Conservation (phyloP, 495 filamentous ascomycete species). For the Daldinia grandis region DNA sequence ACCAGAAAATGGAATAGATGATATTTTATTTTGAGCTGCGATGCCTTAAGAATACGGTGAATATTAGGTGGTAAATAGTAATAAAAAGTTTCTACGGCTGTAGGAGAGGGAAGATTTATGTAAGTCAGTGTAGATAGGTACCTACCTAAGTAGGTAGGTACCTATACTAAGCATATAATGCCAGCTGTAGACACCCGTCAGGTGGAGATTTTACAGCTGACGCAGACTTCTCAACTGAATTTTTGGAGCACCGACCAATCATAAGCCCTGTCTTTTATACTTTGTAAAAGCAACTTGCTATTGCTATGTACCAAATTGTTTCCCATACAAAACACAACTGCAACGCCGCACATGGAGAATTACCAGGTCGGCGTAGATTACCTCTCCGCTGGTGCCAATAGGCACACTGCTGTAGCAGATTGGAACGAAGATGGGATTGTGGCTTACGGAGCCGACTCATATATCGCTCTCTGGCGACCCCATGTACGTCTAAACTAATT, state of each 20-base stretch:
- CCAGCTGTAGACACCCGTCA: conserved; percentile 3
- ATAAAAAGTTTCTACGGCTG: not conserved
- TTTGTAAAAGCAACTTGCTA: conserved; percentile 13
- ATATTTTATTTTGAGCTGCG: not conserved
- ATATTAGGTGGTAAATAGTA: not conserved
- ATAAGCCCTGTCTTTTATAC: conserved; percentile 22
- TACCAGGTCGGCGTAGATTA: conserved; percentile 57
- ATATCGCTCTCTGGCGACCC: conserved; percentile 89
- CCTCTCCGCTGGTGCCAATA: conserved; percentile 86
- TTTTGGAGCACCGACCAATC: conserved; percentile 27
- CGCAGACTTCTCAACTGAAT: conserved; percentile 30
- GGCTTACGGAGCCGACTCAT: conserved; percentile 88
- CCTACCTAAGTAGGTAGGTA: conserved; percentile 4
- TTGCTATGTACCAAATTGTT: conserved; percentile 1
- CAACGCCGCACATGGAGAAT: conserved; percentile 26
- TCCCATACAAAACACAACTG: not conserved
- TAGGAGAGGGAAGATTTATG: too few relatives aligned
- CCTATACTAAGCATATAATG: not conserved
- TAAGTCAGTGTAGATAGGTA: not conserved
- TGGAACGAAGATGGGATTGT: conserved; percentile 81
- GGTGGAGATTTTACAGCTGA: conserved; percentile 9
- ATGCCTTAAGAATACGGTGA: too few relatives aligned
- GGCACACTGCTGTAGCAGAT: conserved; percentile 88
- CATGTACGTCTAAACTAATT: conserved; percentile 62
- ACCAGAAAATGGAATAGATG: not conserved